Conservation (phyloP, 306 rosid species). For the Vigna hirtella region DNA sequence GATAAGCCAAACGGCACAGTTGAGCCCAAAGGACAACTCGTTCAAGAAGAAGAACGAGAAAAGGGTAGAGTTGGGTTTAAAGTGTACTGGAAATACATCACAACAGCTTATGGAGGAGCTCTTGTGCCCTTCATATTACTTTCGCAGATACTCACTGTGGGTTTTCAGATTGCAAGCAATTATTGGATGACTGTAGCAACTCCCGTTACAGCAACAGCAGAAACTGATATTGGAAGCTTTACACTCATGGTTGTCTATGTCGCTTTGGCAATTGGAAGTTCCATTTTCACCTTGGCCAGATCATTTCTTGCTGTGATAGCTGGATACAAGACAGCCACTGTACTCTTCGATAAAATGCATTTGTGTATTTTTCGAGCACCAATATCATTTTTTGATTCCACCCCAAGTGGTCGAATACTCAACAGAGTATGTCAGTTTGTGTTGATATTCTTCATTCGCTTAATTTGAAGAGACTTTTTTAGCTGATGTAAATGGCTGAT, state of each 20-base stretch:
- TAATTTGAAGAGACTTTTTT: slow-evolving; percentile 14
- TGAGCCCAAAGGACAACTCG: slow-evolving; percentile 72
- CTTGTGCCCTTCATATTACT: slow-evolving; percentile 79
- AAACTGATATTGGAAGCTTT: neutral
- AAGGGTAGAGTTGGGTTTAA: slow-evolving; percentile 73
- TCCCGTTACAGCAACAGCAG: slow-evolving; percentile 3
- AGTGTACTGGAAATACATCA: slow-evolving; percentile 76
- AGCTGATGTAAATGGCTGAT: neutral
- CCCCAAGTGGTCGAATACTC: slow-evolving; percentile 65
- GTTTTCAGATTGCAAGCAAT: slow-evolving; percentile 52
- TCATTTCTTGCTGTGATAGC: slow-evolving; percentile 50
- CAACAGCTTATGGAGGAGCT: slow-evolving; percentile 78
- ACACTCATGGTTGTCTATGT: slow-evolving; percentile 53
- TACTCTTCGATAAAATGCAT: slow-evolving; percentile 80
- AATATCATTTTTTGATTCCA: slow-evolving; percentile 76
- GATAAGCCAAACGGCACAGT: slow-evolving; percentile 43
- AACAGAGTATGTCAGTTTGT: slow-evolving; percentile 50
- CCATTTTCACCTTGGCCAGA: slow-evolving; percentile 61
- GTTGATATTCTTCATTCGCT: slow-evolving; percentile 9
- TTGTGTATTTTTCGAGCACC: slow-evolving; percentile 69
- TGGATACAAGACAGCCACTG: slow-evolving; percentile 72
- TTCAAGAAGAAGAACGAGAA: slow-evolving; percentile 91
- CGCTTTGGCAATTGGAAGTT: slow-evolving; percentile 71
- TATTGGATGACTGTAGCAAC: slow-evolving; percentile 8
- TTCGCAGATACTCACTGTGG: slow-evolving; percentile 60